These are phyloP conservation scores for Saccharomycopsis vini DNA, from an alignment of 805 yeast species.

Conservation along the genomic window DNA sequence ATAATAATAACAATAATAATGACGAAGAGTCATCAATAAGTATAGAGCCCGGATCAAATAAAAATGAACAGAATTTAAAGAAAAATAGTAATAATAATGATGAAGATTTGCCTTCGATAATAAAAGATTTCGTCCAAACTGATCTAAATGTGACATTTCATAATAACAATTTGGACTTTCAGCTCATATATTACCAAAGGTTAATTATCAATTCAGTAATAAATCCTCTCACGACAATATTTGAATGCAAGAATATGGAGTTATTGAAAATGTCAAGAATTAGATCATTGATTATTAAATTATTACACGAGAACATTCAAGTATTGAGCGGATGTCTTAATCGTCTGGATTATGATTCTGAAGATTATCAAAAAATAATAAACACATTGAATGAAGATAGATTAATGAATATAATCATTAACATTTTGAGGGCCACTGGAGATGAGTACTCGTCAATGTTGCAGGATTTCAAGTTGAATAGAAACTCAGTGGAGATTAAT, in stretches of 20 bases:
- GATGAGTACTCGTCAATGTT: conserved; percentile 47
- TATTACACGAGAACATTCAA: conserved; percentile 38
- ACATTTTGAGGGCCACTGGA: conserved; percentile 39
- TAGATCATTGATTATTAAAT: conserved; percentile 28
- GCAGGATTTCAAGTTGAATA: conserved; percentile 40
- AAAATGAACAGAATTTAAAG: background rate
- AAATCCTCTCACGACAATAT: conserved; percentile 72
- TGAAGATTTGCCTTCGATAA: conserved; percentile 21
- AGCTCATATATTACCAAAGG: conserved; percentile 63
- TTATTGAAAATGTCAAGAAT: conserved; percentile 34
- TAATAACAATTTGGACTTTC: conserved; percentile 37
- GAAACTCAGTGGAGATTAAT: conserved; percentile 65
- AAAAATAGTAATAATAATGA: background rate
- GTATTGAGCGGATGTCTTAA: conserved; percentile 26
- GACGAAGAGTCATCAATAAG: background rate
- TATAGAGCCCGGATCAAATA: conserved; percentile 16
- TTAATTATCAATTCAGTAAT: conserved; percentile 74
- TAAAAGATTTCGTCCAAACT: conserved; percentile 25
- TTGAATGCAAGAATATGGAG: conserved; percentile 74
- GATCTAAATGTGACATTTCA: conserved; percentile 26
- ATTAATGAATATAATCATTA: conserved; percentile 30
- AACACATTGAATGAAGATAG: conserved; percentile 28
- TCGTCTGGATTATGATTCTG: conserved; percentile 17
- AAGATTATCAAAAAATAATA: conserved; percentile 25
- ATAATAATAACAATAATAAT: background rate